Base-by-base conservation (phyloP, 345 rosid genomes). In the Pugionium dolabratum region DNA sequence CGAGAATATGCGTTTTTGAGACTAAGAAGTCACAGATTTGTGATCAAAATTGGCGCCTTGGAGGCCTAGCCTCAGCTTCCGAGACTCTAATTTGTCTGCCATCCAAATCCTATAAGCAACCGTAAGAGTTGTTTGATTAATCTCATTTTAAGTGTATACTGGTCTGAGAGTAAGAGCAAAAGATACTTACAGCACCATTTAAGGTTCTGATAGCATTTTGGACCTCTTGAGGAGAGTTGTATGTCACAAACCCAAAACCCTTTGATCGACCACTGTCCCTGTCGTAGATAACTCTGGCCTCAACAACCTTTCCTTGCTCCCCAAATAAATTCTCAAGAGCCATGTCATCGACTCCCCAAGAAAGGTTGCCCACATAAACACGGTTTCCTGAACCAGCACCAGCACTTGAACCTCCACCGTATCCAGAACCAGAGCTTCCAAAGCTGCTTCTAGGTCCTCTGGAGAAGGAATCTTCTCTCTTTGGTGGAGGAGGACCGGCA, bases 161-260 rank as follows among this genome's bases (percentile, higher is more conserved):
- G 18, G 27, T 11, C 34, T 0, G 60, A 36, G 66, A 1, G 4
- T 42, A 35, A 36, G 42, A 28, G 49, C 0, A 10, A 26, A 51
- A 2, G 67, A 73, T 67, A 67, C 97, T 88, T 85, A 94, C 97
- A 49, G 62, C 79, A 27, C 99, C 99, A 68, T 94, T 60, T 77
- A 90, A 79, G 66, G 89, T 77, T 27, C 73, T 81, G 46, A 94
- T 80, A 11, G 97, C 99, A 56, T 56, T 76, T 71, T 83, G 67
- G 44, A 86, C 96, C 80, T 94, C 99, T 34, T 83, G 80, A 64
- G 96, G 48, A 57, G 96, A 85, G 70, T 79, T 80, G 76, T 83
- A 94, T 4, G 95, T 84, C 44, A 94, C 97, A 67, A 94, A 94
- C 49, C 99, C 99, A 31, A 90, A 94, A 62, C 99, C 97, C 81